Evolutionary conservation across 2,329 filamentous ascomycete genomes (phyloP).

Genomic region (Colletotrichum sp.): DNA sequence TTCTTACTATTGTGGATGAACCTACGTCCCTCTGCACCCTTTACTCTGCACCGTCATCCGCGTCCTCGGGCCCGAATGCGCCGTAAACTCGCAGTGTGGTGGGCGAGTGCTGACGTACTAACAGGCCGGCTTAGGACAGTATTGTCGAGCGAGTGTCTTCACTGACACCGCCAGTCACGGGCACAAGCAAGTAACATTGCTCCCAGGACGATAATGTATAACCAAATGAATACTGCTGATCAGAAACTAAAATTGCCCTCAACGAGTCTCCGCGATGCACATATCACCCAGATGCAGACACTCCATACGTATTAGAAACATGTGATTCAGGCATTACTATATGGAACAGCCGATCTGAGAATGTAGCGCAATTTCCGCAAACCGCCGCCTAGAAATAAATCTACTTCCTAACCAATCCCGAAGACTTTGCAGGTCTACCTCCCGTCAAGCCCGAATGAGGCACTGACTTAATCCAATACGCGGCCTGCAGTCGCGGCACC

Average conservation of each 20-base stretch:
- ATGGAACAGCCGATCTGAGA: not conserved
- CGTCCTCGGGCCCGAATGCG: not conserved
- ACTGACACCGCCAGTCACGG: not conserved
- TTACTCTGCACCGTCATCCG: not conserved
- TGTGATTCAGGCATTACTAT: conserved; percentile 6
- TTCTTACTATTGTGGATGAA: not conserved
- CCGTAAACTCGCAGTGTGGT: not conserved
- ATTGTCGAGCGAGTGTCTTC: not conserved
- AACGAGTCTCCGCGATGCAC: not conserved
- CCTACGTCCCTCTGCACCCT: not conserved
- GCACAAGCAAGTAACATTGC: not conserved
- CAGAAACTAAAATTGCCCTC: not conserved
- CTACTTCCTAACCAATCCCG: not conserved
- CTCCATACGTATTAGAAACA: not conserved
- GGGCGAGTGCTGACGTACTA: not conserved
- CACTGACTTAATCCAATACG: conserved; percentile 60
- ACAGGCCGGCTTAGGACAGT: not conserved
- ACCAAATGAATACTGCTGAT: not conserved
- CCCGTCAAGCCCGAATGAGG: not conserved
- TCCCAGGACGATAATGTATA: not conserved
- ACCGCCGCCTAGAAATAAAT: not conserved
- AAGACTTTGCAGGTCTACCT: not conserved
- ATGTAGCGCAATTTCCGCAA: not conserved
- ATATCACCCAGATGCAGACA: not conserved
- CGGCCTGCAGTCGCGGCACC: conserved; percentile 74